Evolutionary conservation across 2,329 filamentous ascomycete genomes (phyloP).

Genomic region (Colletotrichum sojae): DNA sequence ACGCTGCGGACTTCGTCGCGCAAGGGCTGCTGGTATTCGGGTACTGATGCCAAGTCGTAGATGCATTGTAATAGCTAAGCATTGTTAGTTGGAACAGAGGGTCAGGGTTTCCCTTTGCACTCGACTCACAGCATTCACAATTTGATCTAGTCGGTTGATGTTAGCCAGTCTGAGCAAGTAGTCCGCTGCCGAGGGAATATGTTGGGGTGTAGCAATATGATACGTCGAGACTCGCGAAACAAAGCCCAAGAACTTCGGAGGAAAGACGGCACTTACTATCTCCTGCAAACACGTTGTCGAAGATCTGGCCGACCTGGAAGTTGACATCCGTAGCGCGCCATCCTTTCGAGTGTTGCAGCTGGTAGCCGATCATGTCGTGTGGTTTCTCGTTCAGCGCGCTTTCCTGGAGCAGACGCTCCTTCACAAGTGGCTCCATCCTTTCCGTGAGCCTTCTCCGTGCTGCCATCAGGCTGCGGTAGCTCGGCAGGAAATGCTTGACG

Average conservation of each 20-base stretch:
- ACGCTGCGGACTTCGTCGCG: slow-evolving; percentile 1
- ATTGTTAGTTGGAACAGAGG: neutral
- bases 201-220: neutral
- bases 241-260: too few relatives aligned
- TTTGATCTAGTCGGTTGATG: slow-evolving; percentile 7
- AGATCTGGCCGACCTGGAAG: slow-evolving; percentile 18
- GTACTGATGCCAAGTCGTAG: slow-evolving; percentile 4
- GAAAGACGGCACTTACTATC: slow-evolving; percentile 10
- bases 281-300: slow-evolving; percentile 23
- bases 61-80: slow-evolving; percentile 15
- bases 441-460: neutral
- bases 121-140: slow-evolving; percentile 16
- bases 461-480: neutral
- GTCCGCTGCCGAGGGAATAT: neutral
- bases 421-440: neutral
- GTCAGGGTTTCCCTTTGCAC: neutral
- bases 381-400: neutral
- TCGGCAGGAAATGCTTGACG: neutral
- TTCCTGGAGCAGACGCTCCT: neutral
- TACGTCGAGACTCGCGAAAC: too few relatives aligned
- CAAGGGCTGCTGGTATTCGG: slow-evolving; percentile 9
- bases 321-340: slow-evolving; percentile 1
- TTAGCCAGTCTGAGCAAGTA: slow-evolving; percentile 9
- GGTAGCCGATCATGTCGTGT: slow-evolving; percentile 21
- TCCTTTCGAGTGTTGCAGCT: slow-evolving; percentile 5